phyloP scores from a whole-genome alignment of 495 filamentous ascomycete species.

The Hypomontagnella monticulosa region DNA sequence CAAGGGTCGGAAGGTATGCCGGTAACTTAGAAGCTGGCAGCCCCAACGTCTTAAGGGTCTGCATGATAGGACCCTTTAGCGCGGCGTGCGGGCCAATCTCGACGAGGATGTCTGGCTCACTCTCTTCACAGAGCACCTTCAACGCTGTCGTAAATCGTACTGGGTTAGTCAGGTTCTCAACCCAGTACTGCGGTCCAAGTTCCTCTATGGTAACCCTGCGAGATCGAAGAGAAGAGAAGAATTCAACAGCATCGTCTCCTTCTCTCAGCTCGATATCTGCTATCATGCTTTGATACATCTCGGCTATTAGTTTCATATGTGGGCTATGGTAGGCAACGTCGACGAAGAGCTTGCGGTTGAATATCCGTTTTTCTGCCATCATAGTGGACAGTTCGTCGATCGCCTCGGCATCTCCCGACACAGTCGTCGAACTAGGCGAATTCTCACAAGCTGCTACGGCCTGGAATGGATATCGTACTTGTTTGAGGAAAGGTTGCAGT shows the following conservation, averaged over 20 bases:
- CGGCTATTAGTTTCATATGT: constrained; percentile 64
- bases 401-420: constrained; percentile 64
- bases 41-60: constrained; percentile 58
- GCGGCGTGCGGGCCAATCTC: constrained; percentile 72
- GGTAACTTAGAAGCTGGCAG: constrained; percentile 46
- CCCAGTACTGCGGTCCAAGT: constrained; percentile 56
- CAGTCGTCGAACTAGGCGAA: constrained; percentile 66
- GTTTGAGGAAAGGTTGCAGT: constrained; percentile 49
- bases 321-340: constrained; percentile 71
- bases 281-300: constrained; percentile 51
- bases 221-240: constrained; percentile 52
- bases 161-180: constrained; percentile 54
- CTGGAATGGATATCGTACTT: constrained; percentile 31
- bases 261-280: constrained; percentile 45
- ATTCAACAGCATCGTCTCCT: constrained; percentile 48
- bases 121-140: constrained; percentile 42
- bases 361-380: constrained; percentile 57
- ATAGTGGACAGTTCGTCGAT: constrained; percentile 59
- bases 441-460: constrained; percentile 63
- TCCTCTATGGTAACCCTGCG: constrained; percentile 45
- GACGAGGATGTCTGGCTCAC: constrained; percentile 57
- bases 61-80: constrained; percentile 65
- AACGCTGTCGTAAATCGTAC: constrained; percentile 55
- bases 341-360: constrained; percentile 65
- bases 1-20: constrained; percentile 51